Evolutionary conservation across 83 land plant species (phyloP).

Genomic region (Diphasiastrum complanatum): DNA sequence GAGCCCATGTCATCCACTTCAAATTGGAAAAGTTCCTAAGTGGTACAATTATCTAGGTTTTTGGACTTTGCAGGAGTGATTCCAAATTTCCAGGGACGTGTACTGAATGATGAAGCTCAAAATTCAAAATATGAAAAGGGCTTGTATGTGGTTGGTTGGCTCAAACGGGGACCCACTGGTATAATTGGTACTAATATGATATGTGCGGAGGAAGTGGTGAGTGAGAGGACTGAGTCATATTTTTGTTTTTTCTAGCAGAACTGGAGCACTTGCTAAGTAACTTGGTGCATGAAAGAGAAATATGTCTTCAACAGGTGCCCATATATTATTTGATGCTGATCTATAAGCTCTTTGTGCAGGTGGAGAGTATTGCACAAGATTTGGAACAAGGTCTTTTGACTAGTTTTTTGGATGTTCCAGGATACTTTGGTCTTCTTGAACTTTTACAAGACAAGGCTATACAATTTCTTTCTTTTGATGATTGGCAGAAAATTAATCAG

Average conservation of each 20-base stretch:
- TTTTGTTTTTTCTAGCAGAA: too few species aligned
- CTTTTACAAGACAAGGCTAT: constrained; percentile 42
- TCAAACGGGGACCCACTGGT: constrained; percentile 95
- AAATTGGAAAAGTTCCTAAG: too few species aligned
- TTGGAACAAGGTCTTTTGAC: constrained; percentile 33
- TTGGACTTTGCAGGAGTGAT: constrained; percentile 52
- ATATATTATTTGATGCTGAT: background rate
- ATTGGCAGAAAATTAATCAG: constrained; percentile 72
- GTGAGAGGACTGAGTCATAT: too few species aligned
- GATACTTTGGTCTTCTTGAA: constrained; percentile 58
- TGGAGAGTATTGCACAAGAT: constrained; percentile 69
- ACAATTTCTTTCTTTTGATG: constrained; percentile 46
- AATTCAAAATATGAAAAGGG: constrained; percentile 39
- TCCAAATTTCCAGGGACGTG: constrained; percentile 76
- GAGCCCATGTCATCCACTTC: too few species aligned
- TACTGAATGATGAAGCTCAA: constrained; percentile 26
- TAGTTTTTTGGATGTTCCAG: constrained; percentile 34
- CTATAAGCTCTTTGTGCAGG: constrained; percentile 33
- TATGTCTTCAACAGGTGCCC: too few species aligned
- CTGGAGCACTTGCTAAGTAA: too few species aligned
- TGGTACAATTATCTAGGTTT: background rate
- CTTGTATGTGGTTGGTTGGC: constrained; percentile 90
- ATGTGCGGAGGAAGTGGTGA: constrained; percentile 92
- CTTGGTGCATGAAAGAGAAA: too few species aligned
- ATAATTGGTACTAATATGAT: constrained; percentile 87